phyloP scores from a whole-genome alignment of 78 protist genomes.

The Tieghemostelium lacteum region DNA sequence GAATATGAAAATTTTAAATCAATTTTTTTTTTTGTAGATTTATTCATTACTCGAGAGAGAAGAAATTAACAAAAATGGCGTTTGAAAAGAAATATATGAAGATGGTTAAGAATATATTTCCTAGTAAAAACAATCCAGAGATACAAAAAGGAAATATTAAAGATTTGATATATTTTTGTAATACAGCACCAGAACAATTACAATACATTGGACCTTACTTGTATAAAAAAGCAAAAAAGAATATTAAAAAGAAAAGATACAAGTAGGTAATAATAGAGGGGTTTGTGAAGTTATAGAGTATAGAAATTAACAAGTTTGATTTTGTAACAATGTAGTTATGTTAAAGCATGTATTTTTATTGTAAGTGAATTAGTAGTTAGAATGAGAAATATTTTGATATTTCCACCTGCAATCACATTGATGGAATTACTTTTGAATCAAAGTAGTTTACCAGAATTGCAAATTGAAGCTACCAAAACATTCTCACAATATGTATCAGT shows the following conservation, averaged over 20 bases:
- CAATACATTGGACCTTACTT: conserved; percentile 72
- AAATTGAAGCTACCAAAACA: conserved; percentile 78
- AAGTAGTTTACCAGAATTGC: conserved; percentile 5
- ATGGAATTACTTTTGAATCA: conserved; percentile 38
- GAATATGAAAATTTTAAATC: neutral
- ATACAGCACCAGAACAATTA: conserved; percentile 68
- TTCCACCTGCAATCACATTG: conserved; percentile 20
- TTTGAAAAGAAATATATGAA: conserved; percentile 71
- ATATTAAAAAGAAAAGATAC: conserved; percentile 44
- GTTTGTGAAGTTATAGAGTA: too few species aligned
- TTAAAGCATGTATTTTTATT: conserved; percentile 44
- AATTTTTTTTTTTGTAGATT: neutral
- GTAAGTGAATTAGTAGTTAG: conserved; percentile 35
- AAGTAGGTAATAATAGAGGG: too few species aligned
- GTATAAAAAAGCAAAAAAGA: conserved; percentile 24
- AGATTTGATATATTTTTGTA: conserved; percentile 67
- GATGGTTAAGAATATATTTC: conserved; percentile 64
- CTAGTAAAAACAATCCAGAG: conserved; percentile 44
- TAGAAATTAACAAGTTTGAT: too few species aligned
- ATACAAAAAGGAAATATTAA: conserved; percentile 53
- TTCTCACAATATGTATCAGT: neutral
- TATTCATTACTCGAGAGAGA: neutral
- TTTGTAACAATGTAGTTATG: too few species aligned
- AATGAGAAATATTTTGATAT: conserved; percentile 33
- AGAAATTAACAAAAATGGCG: conserved; percentile 28